These are phyloP conservation scores for Nosema muscidifuracis DNA, from an alignment of 371 early-diverging fungal genomes.

Conservation along the genomic window DNA sequence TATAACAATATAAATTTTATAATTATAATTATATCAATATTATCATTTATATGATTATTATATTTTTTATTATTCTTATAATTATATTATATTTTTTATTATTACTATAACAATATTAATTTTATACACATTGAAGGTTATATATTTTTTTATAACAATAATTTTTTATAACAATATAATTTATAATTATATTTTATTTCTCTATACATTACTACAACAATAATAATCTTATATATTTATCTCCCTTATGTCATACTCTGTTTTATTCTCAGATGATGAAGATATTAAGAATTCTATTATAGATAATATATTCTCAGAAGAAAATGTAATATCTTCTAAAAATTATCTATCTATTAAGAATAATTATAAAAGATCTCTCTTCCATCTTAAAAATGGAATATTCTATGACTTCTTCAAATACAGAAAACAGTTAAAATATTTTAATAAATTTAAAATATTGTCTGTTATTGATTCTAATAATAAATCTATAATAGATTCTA, in stretches of 20 bases:
- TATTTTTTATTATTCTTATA: too few species aligned
- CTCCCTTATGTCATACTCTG: background rate
- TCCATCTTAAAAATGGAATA: background rate
- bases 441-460: background rate
- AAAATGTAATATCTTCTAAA: background rate
- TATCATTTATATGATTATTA: too few species aligned
- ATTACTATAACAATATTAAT: too few species aligned
- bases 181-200: background rate
- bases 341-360: background rate
- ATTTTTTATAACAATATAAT: too few species aligned
- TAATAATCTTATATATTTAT: too few species aligned
- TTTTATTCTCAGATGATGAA: conserved; percentile 6
- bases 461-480: background rate
- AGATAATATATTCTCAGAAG: background rate
- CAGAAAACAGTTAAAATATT: background rate
- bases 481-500: background rate
- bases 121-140: too few species aligned
- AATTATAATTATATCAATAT: background rate
- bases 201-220: too few species aligned
- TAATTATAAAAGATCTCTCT: background rate
- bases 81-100: too few species aligned
- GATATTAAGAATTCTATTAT: background rate
- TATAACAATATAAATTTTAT: background rate
- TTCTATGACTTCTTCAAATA: conserved; percentile 6
- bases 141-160: too few species aligned